These are phyloP conservation scores for Solanum ossicruentum DNA, from an alignment of 257 asterid genomes.

Conservation along the genomic window DNA sequence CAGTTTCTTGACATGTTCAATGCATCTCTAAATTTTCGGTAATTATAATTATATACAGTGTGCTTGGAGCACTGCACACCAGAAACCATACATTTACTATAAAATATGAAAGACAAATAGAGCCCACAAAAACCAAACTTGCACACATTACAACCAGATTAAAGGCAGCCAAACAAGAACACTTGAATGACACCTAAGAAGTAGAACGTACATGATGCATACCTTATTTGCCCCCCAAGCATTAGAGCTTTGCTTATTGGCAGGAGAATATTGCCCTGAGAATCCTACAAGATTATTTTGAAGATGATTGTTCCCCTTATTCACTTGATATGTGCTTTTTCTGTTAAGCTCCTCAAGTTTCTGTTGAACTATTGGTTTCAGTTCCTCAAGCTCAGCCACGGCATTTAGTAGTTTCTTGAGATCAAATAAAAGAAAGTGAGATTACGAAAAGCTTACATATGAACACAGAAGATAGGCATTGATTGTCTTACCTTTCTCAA, in stretches of 20 bases:
- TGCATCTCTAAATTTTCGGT: background rate
- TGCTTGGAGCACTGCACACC: background rate
- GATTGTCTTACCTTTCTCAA: conserved; percentile 38
- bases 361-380: conserved; percentile 68
- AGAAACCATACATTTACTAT: background rate
- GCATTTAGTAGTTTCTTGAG: conserved; percentile 53
- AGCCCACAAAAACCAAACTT: background rate
- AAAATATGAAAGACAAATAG: background rate
- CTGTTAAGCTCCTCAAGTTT: conserved; percentile 50
- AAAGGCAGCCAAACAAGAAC: background rate
- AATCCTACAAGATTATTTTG: conserved; percentile 24
- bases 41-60: background rate
- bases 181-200: background rate
- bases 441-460: background rate
- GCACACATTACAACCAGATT: background rate
- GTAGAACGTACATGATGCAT: background rate
- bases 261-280: conserved; percentile 30
- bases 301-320: conserved; percentile 22
- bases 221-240: conserved; percentile 40
- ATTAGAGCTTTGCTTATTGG: conserved; percentile 28
- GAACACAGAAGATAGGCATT: background rate
- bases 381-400: conserved; percentile 71
- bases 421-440: background rate
- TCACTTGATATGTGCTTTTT: conserved; percentile 23
- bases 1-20: background rate